phyloP scores from a whole-genome alignment of 352 stramenopile genomes.

The Thalassiosira exigua region DNA sequence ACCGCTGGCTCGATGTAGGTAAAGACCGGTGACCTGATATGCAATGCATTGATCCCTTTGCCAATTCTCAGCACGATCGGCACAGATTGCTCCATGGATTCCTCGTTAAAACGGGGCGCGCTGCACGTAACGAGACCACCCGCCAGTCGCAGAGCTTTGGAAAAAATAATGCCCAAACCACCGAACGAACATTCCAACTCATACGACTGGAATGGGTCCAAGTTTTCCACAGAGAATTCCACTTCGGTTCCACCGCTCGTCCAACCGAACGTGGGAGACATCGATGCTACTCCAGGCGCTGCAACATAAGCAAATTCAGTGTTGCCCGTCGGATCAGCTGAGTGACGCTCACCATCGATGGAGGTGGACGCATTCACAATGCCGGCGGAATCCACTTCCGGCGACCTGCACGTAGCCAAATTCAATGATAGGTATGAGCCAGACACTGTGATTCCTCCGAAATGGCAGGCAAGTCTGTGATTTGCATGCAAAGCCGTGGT shows the following conservation, averaged over 20 bases:
- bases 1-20: conserved; percentile 53
- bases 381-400: conserved; percentile 13
- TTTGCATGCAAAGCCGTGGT: conserved; percentile 37
- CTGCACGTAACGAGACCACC: conserved; percentile 23
- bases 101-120: conserved; percentile 22
- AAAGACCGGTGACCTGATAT: conserved; percentile 42
- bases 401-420: conserved; percentile 54
- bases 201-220: conserved; percentile 46
- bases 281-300: conserved; percentile 39
- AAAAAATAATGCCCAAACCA: conserved; percentile 28
- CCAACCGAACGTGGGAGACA: conserved; percentile 57
- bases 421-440: conserved; percentile 58
- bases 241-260: conserved; percentile 35
- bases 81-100: conserved; percentile 23
- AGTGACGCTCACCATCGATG: conserved; percentile 53
- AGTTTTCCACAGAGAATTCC: conserved; percentile 33
- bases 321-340: conserved; percentile 24
- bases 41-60: conserved; percentile 31
- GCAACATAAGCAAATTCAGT: conserved; percentile 50
- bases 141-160: conserved; percentile 15
- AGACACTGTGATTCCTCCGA: conserved; percentile 47
- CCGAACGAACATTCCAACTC: conserved; percentile 55
- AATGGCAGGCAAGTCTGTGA: conserved; percentile 49
- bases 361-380: conserved; percentile 52
- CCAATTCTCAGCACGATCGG: conserved; percentile 50